These are phyloP conservation scores for Alternaria sp. DNA, from an alignment of 2,329 filamentous ascomycete genomes.

Conservation along the genomic window DNA sequence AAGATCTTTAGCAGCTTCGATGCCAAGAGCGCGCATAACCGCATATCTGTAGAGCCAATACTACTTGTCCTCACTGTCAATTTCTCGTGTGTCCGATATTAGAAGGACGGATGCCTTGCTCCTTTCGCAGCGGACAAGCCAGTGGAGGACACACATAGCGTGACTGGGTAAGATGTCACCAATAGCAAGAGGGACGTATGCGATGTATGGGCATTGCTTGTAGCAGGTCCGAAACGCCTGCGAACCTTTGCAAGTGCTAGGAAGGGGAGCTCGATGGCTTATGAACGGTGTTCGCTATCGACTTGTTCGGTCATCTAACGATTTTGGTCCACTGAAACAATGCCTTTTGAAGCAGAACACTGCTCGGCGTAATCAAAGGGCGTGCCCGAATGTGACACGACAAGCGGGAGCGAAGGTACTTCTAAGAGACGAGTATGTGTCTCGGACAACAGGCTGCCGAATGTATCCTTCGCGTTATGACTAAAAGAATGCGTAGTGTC, in stretches of 20 bases:
- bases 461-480: not conserved
- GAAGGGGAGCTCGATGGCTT: conserved; percentile 12
- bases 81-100: conserved; percentile 1
- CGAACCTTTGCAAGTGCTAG: conserved; percentile 8
- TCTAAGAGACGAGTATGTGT: not conserved
- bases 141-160: conserved; percentile 16
- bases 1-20: conserved; percentile 9
- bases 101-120: conserved; percentile 7
- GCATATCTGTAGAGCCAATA: conserved; percentile 19
- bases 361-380: conserved; percentile 4
- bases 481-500: not conserved
- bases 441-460: not conserved
- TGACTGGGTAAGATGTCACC: conserved; percentile 12
- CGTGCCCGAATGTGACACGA: conserved; percentile 6
- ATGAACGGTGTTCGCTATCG: not conserved
- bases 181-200: not conserved
- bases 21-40: conserved; percentile 12
- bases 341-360: conserved; percentile 1
- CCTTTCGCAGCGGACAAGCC: conserved; percentile 5
- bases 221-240: not conserved
- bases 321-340: conserved; percentile 7
- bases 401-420: conserved; percentile 4
- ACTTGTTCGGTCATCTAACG: conserved; percentile 16
- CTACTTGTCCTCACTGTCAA: conserved; percentile 13
- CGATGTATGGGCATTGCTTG: not conserved